Evolutionary conservation across 2,329 filamentous ascomycete species (phyloP).

Genomic region (Beauveria scarabaeidicola): DNA sequence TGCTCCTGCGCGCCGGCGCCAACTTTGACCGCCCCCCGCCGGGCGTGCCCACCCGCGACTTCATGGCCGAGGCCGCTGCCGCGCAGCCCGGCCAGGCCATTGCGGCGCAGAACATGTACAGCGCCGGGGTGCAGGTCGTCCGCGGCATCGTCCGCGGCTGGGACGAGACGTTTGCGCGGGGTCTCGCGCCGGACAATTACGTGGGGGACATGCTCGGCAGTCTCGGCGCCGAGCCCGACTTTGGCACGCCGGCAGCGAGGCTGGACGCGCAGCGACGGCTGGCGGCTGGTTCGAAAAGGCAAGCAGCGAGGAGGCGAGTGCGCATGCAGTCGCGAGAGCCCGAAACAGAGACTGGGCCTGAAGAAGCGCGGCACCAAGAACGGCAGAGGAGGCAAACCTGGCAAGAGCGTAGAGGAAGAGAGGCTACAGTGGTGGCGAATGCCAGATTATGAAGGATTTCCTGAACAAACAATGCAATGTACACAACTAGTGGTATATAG

Average conservation of each 20-base stretch:
- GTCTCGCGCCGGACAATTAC: conserved; percentile 55
- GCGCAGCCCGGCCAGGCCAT: conserved; percentile 55
- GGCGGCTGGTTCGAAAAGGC: background rate
- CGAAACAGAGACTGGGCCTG: background rate
- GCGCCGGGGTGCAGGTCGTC: conserved; percentile 56
- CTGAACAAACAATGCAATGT: background rate
- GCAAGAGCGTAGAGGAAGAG: background rate
- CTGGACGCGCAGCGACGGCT: background rate
- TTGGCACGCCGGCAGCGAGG: conserved; percentile 33
- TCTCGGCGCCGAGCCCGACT: conserved; percentile 56
- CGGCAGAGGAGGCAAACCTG: background rate
- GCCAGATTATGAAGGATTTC: background rate
- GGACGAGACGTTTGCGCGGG: conserved; percentile 48
- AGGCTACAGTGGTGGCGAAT: background rate
- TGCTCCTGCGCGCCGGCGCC: conserved; percentile 58
- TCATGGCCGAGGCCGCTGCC: conserved; percentile 43
- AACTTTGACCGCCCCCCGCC: conserved; percentile 64
- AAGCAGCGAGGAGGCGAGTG: background rate
- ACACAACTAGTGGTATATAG: background rate
- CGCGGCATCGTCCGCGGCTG: conserved; percentile 54
- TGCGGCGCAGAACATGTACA: conserved; percentile 57
- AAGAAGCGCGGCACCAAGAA: background rate
- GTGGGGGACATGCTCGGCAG: conserved; percentile 64
- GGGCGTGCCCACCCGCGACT: conserved; percentile 45
- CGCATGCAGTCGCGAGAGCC: background rate